A percentile compares a stretch with the other conserved stretches of the same genome.
Evolutionary conservation across 306 rosid species (phyloP).

Genomic region (Castanea crenata): DNA sequence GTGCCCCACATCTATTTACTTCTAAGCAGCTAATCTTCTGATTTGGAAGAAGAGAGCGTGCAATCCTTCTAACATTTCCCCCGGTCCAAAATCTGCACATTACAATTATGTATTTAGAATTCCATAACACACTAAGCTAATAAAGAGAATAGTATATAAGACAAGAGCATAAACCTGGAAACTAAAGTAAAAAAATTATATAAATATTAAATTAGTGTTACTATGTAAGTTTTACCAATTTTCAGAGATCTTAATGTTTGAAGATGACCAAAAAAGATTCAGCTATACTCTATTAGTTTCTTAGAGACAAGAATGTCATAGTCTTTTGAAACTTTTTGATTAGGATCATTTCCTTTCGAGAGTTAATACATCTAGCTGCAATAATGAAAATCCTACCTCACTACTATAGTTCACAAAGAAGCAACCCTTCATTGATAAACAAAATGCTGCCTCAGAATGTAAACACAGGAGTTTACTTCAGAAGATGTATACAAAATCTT

Average conservation of each 20-base stretch:
- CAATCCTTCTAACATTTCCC: conserved; percentile 47
- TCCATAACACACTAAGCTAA: conserved; percentile 22
- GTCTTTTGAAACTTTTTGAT: not conserved
- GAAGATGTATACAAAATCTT: not conserved
- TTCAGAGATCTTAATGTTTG: not conserved
- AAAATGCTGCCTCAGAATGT: not conserved
- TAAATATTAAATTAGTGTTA: not conserved
- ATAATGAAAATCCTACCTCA: not conserved
- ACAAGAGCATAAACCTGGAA: conserved; percentile 2
- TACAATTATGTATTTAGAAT: conserved; percentile 13
- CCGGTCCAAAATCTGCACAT: conserved; percentile 48
- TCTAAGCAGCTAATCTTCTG: conserved; percentile 24
- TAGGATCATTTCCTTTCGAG: not conserved
- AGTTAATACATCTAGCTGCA: not conserved
- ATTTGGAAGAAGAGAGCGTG: conserved; percentile 30
- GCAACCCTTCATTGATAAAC: not conserved
- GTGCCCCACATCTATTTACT: conserved; percentile 13
- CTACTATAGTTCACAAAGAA: not conserved
- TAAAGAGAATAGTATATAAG: not conserved
- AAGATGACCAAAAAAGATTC: not conserved
- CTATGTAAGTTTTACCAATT: not conserved
- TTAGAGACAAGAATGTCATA: not conserved
- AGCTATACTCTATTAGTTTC: not conserved
- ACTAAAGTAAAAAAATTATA: not conserved
- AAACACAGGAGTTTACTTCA: not conserved